These are phyloP conservation scores for Blastobotrys raffinosifermentans DNA, from an alignment of 1,139 yeast species.

Conservation along the genomic window DNA sequence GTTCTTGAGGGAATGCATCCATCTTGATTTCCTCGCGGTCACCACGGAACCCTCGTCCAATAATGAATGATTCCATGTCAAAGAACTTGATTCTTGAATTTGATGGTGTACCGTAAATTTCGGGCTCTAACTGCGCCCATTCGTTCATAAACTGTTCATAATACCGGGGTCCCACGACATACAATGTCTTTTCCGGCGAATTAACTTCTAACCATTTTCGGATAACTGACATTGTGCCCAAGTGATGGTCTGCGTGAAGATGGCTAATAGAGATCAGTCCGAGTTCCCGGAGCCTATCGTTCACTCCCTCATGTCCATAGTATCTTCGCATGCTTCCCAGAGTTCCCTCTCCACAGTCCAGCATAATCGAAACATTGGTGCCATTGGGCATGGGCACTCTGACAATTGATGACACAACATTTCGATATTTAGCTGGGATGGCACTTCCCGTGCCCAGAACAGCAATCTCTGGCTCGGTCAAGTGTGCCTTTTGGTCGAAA, in stretches of 20 bases:
- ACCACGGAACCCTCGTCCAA: conserved; percentile 23
- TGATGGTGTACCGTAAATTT: conserved; percentile 30
- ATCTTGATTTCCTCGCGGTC: conserved; percentile 2
- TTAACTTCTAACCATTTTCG: conserved; percentile 54
- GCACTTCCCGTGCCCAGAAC: conserved; percentile 96
- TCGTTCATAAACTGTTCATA: conserved; percentile 62
- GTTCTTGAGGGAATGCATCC: neutral
- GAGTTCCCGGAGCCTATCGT: conserved; percentile 42
- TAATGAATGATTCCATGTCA: conserved; percentile 61
- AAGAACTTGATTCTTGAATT: conserved; percentile 45
- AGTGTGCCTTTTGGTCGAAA: neutral
- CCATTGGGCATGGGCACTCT: conserved; percentile 48
- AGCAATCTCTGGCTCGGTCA: conserved; percentile 47
- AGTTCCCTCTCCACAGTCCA: conserved; percentile 96
- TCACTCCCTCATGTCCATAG: conserved; percentile 43
- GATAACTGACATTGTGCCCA: conserved; percentile 71
- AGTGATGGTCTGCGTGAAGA: conserved; percentile 94
- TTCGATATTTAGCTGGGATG: conserved; percentile 75
- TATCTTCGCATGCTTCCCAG: conserved; percentile 64
- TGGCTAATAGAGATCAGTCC: conserved; percentile 72
- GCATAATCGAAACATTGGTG: conserved; percentile 31
- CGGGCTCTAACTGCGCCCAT: conserved; percentile 56
- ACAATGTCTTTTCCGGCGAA: conserved; percentile 32
- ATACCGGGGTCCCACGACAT: conserved; percentile 71
- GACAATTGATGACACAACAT: conserved; percentile 73